phyloP scores from a whole-genome alignment of 768 basidiomycete genomes.

The Collybiopsis luxurians region DNA sequence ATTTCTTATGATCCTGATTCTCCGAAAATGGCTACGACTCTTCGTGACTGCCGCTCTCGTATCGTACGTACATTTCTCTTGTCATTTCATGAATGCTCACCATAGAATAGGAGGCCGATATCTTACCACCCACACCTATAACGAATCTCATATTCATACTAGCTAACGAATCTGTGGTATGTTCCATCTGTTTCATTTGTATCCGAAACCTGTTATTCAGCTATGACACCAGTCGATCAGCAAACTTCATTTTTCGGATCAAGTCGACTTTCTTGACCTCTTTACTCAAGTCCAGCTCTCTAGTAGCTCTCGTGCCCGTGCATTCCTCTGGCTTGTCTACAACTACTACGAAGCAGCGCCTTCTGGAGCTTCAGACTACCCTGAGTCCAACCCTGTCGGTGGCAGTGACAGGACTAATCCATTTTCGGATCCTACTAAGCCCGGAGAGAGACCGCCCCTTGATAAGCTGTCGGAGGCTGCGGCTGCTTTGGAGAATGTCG shows the following conservation, averaged over 20 bases:
- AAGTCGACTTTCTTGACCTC: slow-evolving; percentile 47
- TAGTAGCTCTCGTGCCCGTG: slow-evolving; percentile 43
- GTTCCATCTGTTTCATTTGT: slow-evolving; percentile 10
- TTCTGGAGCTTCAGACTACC: slow-evolving; percentile 13
- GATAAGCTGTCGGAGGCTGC: slow-evolving; percentile 38
- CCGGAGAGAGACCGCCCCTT: slow-evolving; percentile 35
- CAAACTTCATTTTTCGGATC: slow-evolving; percentile 36
- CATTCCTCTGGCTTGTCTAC: slow-evolving; percentile 50
- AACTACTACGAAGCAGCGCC: slow-evolving; percentile 59
- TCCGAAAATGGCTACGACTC: slow-evolving; percentile 41
- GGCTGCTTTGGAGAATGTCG: slow-evolving; percentile 41
- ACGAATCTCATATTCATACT: slow-evolving; percentile 71
- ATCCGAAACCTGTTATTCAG: not conserved
- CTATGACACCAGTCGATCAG: slow-evolving; percentile 28
- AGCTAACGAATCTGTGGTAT: slow-evolving; percentile 53
- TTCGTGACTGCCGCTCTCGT: slow-evolving; percentile 54
- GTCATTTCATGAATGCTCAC: not conserved
- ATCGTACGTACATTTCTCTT: slow-evolving; percentile 41
- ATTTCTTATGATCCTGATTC: slow-evolving; percentile 48
- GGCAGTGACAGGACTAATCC: slow-evolving; percentile 47
- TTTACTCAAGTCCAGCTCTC: slow-evolving; percentile 48
- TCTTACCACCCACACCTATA: slow-evolving; percentile 61
- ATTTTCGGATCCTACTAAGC: slow-evolving; percentile 48
- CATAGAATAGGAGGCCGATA: slow-evolving; percentile 41
- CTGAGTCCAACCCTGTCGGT: slow-evolving; percentile 26